A percentile compares a stretch with the other conserved stretches of the same genome.
Conservation (phyloP, 2,329 filamentous ascomycete species). For the Trichoderma aggressivum region DNA sequence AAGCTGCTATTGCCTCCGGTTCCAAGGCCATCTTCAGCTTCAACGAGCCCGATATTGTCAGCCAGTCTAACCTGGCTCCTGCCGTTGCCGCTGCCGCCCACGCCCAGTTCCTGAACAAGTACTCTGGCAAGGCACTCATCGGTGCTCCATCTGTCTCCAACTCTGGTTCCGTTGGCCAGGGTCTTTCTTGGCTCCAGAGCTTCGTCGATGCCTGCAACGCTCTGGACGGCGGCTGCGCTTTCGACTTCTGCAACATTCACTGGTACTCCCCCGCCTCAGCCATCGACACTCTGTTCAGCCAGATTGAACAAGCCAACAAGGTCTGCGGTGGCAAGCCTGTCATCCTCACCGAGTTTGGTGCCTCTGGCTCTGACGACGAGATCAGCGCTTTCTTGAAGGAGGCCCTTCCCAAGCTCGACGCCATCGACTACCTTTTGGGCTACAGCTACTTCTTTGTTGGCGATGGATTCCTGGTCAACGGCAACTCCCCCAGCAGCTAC, state of each 20-base stretch:
- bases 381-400: constrained; percentile 47
- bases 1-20: constrained; percentile 51
- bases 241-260: constrained; percentile 61
- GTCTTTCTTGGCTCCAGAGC: constrained; percentile 53
- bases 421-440: constrained; percentile 48
- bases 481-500: constrained; percentile 41
- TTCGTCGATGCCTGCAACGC: constrained; percentile 51
- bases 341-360: constrained; percentile 65
- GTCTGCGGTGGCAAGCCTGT: constrained; percentile 49
- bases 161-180: constrained; percentile 47
- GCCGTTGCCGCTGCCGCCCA: constrained; percentile 50
- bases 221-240: constrained; percentile 41
- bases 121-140: constrained; percentile 51
- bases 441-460: constrained; percentile 58
- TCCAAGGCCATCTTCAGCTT: constrained; percentile 60
- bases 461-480: constrained; percentile 41
- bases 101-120: constrained; percentile 54
- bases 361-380: constrained; percentile 43
- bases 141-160: constrained; percentile 61
- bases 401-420: constrained; percentile 48
- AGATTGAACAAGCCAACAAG: constrained; percentile 47
- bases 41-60: constrained; percentile 66
- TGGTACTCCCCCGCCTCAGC: constrained; percentile 57
- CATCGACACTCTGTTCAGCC: constrained; percentile 50
- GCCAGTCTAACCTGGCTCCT: constrained; percentile 59